phyloP scores from a whole-genome alignment of 1,284 basidiomycete species.

The Dichomitus squalens region DNA sequence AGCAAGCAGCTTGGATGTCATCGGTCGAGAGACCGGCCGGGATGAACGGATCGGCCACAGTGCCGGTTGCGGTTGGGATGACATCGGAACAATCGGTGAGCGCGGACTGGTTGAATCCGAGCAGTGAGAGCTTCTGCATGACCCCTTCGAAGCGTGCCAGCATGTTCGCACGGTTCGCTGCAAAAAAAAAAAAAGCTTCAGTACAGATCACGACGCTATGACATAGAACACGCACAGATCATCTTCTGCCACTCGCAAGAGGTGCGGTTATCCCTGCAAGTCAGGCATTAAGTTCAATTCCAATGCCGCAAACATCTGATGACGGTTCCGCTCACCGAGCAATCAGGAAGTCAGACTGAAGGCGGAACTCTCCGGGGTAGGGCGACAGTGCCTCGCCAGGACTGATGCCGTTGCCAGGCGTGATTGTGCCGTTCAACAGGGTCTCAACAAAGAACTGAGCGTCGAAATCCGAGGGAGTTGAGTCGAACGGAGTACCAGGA shows the following conservation, averaged over 20 bases:
- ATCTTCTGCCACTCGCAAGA: slow-evolving; percentile 41
- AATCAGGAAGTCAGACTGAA: slow-evolving; percentile 37
- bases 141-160: slow-evolving; percentile 27
- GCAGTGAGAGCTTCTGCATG: slow-evolving; percentile 32
- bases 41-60: slow-evolving; percentile 28
- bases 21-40: slow-evolving; percentile 18
- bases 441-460: too few species aligned
- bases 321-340: slow-evolving; percentile 18
- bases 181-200: not conserved
- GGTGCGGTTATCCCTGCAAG: slow-evolving; percentile 31
- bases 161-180: slow-evolving; percentile 31
- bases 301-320: too few species aligned
- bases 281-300: too few species aligned
- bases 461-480: slow-evolving; percentile 36
- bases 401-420: slow-evolving; percentile 33
- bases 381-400: slow-evolving; percentile 35
- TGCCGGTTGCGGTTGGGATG: slow-evolving; percentile 30
- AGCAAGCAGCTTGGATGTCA: slow-evolving; percentile 20
- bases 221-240: slow-evolving; percentile 23
- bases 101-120: slow-evolving; percentile 32
- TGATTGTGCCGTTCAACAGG: slow-evolving; percentile 35
- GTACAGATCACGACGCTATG: not conserved
- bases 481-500: slow-evolving; percentile 33
- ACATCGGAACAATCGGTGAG: slow-evolving; percentile 40
- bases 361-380: slow-evolving; percentile 38